Evolutionary conservation across 805 yeast species (phyloP).

Genomic region (Metschnikowia hibisci): DNA sequence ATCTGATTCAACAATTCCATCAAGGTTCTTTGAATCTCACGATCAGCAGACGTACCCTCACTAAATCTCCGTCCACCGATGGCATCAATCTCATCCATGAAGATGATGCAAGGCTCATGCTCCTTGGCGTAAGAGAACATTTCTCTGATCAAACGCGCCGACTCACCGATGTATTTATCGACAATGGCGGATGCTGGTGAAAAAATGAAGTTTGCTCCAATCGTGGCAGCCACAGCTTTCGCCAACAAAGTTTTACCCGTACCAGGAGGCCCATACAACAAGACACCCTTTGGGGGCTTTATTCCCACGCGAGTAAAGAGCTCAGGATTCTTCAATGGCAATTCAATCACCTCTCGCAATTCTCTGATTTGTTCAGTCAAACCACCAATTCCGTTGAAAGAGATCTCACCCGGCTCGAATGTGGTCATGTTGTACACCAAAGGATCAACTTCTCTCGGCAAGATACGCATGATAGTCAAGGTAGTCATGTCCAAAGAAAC

Average conservation of each 20-base stretch:
- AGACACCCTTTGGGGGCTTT: conserved; percentile 97
- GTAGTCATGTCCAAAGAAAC: conserved; percentile 98
- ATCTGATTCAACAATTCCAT: conserved; percentile 96
- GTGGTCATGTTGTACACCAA: conserved; percentile 97
- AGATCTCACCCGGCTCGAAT: conserved; percentile 94
- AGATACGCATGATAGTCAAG: conserved; percentile 91
- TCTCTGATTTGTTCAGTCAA: conserved; percentile 93
- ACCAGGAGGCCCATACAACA: conserved; percentile 97
- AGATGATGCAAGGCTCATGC: conserved; percentile 96
- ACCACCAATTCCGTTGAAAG: conserved; percentile 95
- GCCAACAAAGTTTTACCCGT: conserved; percentile 96
- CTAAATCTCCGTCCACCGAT: conserved; percentile 97
- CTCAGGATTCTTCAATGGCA: conserved; percentile 96
- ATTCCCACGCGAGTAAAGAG: conserved; percentile 93
- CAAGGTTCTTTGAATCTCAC: conserved; percentile 96
- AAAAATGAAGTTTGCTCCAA: conserved; percentile 95
- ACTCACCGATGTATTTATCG: conserved; percentile 96
- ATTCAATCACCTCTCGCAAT: conserved; percentile 93
- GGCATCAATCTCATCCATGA: conserved; percentile 98
- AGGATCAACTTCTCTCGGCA: conserved; percentile 98
- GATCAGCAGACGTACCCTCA: conserved; percentile 97
- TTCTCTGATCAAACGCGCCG: conserved; percentile 93
- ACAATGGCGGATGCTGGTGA: conserved; percentile 99
- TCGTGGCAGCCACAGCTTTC: conserved; percentile 97
- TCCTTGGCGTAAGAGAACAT: conserved; percentile 98